Evolutionary conservation across 208 protist genomes (phyloP).

Genomic region (Crithidia thermophila): DNA sequence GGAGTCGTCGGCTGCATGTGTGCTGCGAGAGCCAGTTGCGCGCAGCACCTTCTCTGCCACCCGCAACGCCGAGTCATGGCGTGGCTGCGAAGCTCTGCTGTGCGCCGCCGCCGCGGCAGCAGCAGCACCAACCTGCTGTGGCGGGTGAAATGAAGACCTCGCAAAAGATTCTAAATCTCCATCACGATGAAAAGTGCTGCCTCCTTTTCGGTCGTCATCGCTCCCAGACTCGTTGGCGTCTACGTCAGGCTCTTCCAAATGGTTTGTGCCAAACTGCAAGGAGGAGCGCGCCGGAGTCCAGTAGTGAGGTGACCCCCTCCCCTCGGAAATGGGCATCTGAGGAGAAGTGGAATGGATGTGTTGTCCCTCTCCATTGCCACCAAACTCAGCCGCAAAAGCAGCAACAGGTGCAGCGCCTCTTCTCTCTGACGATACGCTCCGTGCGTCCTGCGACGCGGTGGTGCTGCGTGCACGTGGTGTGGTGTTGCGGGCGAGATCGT

Average conservation of each 20-base stretch:
- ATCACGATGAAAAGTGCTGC: background rate
- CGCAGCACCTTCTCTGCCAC: constrained; percentile 30
- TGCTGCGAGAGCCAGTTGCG: background rate
- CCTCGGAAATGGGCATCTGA: too few species aligned
- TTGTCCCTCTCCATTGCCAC: background rate
- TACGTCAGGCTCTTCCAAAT: background rate
- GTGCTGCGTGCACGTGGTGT: background rate
- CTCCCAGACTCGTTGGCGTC: background rate
- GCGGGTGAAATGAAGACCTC: too few species aligned
- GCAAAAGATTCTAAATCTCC: too few species aligned
- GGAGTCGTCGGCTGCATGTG: background rate
- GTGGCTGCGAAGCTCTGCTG: background rate
- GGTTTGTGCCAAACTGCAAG: background rate
- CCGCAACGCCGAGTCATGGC: constrained; percentile 10
- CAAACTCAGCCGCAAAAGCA: background rate
- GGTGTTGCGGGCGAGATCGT: background rate
- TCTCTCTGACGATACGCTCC: background rate
- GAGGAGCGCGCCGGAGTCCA: constrained; percentile 16
- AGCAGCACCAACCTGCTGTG: too few species aligned
- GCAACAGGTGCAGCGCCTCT: too few species aligned
- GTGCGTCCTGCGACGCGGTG: constrained; percentile 2
- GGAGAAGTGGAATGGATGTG: too few species aligned
- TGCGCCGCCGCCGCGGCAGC: background rate
- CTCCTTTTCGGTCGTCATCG: too few species aligned
- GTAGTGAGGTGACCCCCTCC: background rate